These are phyloP conservation scores for Trypanosomatidae sp. DNA, from an alignment of 208 protist species.

Conservation along the genomic window DNA sequence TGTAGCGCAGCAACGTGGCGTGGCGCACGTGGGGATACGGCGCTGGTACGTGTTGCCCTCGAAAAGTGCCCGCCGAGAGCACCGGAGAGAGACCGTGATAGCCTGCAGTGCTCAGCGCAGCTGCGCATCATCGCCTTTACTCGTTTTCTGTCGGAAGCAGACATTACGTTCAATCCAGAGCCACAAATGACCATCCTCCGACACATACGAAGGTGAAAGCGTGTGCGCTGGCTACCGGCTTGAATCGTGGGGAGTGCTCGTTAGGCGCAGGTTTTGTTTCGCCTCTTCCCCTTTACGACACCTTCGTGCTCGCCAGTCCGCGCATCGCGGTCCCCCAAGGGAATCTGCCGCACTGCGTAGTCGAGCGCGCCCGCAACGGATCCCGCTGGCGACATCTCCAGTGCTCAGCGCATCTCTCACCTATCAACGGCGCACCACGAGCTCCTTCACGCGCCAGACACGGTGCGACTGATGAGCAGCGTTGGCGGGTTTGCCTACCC, in stretches of 20 bases:
- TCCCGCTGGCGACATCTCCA: conserved; percentile 1
- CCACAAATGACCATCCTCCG: not conserved
- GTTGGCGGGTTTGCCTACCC: not conserved
- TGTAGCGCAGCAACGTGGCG: not conserved
- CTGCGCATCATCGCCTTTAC: not conserved
- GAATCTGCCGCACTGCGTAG: conserved; percentile 10
- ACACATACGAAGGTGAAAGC: not conserved
- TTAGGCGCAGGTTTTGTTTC: not conserved
- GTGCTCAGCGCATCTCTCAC: conserved; percentile 43
- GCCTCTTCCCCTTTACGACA: not conserved
- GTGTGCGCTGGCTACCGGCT: not conserved
- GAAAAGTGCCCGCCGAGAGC: not conserved
- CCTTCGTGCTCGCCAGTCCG: not conserved
- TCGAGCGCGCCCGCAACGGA: not conserved
- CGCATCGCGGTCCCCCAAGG: not conserved
- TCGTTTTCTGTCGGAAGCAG: not conserved
- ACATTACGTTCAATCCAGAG: not conserved
- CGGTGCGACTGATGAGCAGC: not conserved
- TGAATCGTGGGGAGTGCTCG: not conserved
- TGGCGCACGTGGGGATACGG: not conserved
- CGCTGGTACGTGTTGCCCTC: not conserved
- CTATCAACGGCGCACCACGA: conserved; percentile 44
- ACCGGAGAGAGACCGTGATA: not conserved
- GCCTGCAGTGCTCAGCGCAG: not conserved
- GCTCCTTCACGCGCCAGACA: conserved; percentile 24